Evolutionary conservation across 2,329 filamentous ascomycete species (phyloP).

Genomic region (Ophiosphaerella herpotricha): DNA sequence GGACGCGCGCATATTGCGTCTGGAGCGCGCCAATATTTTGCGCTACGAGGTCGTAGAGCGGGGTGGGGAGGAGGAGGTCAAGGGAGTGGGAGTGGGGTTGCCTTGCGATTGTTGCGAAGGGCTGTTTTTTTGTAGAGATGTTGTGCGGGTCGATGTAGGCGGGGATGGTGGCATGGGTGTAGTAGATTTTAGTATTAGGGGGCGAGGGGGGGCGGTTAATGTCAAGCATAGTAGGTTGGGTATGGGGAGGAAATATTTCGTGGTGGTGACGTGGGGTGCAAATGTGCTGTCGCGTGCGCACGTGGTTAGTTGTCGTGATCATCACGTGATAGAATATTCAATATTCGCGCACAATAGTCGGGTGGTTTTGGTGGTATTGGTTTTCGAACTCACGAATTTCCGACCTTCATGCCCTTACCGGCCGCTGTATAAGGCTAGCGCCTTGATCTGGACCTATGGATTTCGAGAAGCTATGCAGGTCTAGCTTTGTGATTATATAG

Average conservation of each 20-base stretch:
- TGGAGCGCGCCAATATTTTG: slow-evolving; percentile 53
- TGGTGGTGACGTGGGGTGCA: too few species aligned
- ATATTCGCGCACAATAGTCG: too few species aligned
- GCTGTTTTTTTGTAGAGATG: slow-evolving; percentile 66
- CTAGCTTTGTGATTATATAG: too few species aligned
- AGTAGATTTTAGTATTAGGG: slow-evolving; percentile 68
- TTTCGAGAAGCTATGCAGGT: too few species aligned
- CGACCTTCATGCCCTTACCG: too few species aligned
- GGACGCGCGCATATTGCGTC: slow-evolving; percentile 68
- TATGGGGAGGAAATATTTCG: too few species aligned
- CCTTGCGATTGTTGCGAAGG: slow-evolving; percentile 70
- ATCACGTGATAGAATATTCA: too few species aligned
- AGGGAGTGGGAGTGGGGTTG: slow-evolving; percentile 72
- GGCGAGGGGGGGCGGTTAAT: slow-evolving; percentile 38
- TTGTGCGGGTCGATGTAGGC: slow-evolving; percentile 68
- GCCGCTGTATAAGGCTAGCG: too few species aligned
- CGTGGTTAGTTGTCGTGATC: background rate
- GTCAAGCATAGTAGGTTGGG: slow-evolving; percentile 31
- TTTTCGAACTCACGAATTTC: background rate
- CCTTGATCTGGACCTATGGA: too few species aligned
- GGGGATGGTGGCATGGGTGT: slow-evolving; percentile 69
- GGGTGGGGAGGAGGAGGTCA: slow-evolving; percentile 74
- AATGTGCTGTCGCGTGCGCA: slow-evolving; percentile 9
- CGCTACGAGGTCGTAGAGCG: slow-evolving; percentile 60
- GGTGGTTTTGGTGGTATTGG: background rate